A percentile compares a stretch with the other conserved stretches of the same genome.
phyloP scores from a whole-genome alignment of 192 early-diverging fungal genomes.

The Coemansia erecta region DNA sequence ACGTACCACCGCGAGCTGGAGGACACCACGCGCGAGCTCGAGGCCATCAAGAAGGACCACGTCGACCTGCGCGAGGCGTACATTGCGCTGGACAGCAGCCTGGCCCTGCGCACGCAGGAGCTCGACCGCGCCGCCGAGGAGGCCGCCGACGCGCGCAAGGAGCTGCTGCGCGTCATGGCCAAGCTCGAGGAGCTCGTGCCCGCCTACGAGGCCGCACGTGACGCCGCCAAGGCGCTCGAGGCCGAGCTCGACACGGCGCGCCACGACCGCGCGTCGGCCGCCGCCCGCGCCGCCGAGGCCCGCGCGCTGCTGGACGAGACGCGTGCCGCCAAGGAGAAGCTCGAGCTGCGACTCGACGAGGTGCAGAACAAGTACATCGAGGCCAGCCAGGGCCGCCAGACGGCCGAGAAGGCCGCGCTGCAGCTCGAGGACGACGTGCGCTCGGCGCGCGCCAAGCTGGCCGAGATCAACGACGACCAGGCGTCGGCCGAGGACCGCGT shows the following conservation, averaged over 20 bases:
- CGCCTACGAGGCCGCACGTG: constrained; percentile 50
- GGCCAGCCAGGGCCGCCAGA: constrained; percentile 63
- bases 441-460: constrained; percentile 67
- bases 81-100: constrained; percentile 62
- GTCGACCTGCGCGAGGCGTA: constrained; percentile 71
- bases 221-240: constrained; percentile 61
- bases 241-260: constrained; percentile 62
- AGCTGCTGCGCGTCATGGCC: constrained; percentile 66
- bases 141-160: constrained; percentile 79
- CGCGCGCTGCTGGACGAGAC: constrained; percentile 63
- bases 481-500: constrained; percentile 66
- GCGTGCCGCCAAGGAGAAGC: constrained; percentile 67
- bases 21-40: constrained; percentile 74
- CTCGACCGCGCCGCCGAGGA: constrained; percentile 64
- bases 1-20: constrained; percentile 88
- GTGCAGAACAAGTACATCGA: constrained; percentile 58
- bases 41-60: constrained; percentile 64
- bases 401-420: constrained; percentile 67
- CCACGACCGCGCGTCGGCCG: constrained; percentile 57
- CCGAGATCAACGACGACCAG: constrained; percentile 71
- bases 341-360: constrained; percentile 78
- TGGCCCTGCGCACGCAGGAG: constrained; percentile 68
- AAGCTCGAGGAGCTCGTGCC: constrained; percentile 63
- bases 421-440: constrained; percentile 73
- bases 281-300: constrained; percentile 54